Evolutionary conservation across 2,329 filamentous ascomycete genomes (phyloP).

Genomic region (Cladosporium sp.): DNA sequence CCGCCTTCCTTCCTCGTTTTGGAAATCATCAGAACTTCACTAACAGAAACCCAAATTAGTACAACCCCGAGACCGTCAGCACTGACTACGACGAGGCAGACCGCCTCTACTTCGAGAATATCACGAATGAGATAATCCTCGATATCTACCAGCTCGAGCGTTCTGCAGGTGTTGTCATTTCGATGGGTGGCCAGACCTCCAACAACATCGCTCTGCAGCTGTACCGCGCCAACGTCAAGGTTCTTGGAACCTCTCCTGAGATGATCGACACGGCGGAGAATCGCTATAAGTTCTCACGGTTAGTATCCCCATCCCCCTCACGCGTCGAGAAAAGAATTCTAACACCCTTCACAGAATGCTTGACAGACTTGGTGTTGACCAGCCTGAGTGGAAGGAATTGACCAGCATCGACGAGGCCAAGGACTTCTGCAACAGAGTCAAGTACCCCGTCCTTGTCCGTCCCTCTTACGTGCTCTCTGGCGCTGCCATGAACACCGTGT

Average conservation of each 20-base stretch:
- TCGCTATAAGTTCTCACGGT: conserved; percentile 96
- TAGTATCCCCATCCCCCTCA: too few relatives aligned
- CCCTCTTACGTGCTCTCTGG: conserved; percentile 97
- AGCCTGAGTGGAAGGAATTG: conserved; percentile 96
- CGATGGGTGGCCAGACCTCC: conserved; percentile 95
- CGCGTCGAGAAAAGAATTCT: too few relatives aligned
- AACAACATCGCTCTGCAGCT: conserved; percentile 96
- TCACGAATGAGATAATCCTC: conserved; percentile 82
- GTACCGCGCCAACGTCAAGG: conserved; percentile 83
- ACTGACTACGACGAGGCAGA: conserved; percentile 97
- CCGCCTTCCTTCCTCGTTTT: too few relatives aligned
- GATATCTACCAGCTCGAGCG: conserved; percentile 90
- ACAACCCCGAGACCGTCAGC: conserved; percentile 28
- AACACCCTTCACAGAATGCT: too few relatives aligned
- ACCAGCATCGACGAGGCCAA: conserved; percentile 91
- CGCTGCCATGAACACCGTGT: conserved; percentile 98
- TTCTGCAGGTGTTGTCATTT: conserved; percentile 80
- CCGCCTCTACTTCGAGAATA: conserved; percentile 92
- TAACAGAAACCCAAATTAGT: too few relatives aligned
- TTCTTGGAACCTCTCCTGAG: conserved; percentile 92
- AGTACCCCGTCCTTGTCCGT: conserved; percentile 89
- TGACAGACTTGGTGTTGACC: conserved; percentile 89
- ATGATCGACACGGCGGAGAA: conserved; percentile 99
- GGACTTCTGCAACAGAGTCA: conserved; percentile 80
- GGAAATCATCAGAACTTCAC: too few relatives aligned